Evolutionary conservation across 176 grass and related monocot genomes (phyloP).

Genomic region (Triticum dicoccoides): DNA sequence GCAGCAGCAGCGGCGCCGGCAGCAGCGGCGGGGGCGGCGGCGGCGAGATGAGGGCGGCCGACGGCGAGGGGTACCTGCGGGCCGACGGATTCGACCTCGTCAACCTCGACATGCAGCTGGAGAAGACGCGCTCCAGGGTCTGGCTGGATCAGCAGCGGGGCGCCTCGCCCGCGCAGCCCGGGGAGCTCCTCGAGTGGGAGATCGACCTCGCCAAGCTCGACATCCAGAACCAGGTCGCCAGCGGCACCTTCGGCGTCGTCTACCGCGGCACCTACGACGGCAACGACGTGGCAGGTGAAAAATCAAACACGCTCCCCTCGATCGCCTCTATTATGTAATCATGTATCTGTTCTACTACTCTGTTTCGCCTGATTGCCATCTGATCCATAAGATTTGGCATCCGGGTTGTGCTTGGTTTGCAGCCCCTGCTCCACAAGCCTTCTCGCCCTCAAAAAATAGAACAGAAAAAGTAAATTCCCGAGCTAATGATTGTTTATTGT

Average conservation of each 20-base stretch:
- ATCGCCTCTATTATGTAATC: background rate
- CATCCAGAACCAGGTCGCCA: constrained; percentile 64
- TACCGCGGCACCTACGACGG: constrained; percentile 79
- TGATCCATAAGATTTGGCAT: background rate
- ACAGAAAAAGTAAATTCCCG: background rate
- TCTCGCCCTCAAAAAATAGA: background rate
- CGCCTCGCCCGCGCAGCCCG: constrained; percentile 13
- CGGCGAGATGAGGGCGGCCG: constrained; percentile 25
- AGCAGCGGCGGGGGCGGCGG: background rate
- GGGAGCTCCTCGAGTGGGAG: constrained; percentile 69
- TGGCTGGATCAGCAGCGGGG: constrained; percentile 58
- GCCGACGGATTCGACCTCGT: constrained; percentile 74
- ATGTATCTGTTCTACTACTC: background rate
- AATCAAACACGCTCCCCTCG: background rate
- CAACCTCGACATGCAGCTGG: constrained; percentile 70
- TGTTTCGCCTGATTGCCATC: background rate
- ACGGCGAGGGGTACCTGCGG: constrained; percentile 57
- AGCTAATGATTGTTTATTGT: background rate
- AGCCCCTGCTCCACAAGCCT: background rate
- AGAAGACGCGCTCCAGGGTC: constrained; percentile 71
- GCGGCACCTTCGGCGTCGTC: constrained; percentile 82
- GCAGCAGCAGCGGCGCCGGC: background rate
- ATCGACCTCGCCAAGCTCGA: constrained; percentile 75
- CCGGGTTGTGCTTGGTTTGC: background rate
- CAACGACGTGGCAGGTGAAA: constrained; percentile 63